Conservation (phyloP, 306 rosid genomes). For the Carpinus viminea region DNA sequence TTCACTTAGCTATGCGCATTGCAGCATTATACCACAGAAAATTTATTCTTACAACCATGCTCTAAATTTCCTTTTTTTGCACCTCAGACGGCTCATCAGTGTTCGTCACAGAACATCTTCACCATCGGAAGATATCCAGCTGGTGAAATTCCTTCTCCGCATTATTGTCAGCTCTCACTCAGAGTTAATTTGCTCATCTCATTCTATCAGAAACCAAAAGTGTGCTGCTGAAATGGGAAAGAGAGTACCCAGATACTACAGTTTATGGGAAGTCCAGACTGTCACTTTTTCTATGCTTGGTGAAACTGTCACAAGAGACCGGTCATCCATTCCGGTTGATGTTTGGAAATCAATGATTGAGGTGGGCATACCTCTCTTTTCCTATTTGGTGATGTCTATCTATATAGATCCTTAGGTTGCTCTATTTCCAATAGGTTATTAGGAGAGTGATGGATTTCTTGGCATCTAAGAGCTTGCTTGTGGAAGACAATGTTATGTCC, state of each 20-base stretch:
- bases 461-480: slow-evolving; percentile 54
- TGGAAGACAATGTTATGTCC: slow-evolving; percentile 63
- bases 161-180: slow-evolving; percentile 55
- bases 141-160: slow-evolving; percentile 70
- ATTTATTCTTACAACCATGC: neutral
- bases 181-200: slow-evolving; percentile 35
- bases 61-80: neutral
- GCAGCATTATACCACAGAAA: neutral
- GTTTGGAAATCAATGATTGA: slow-evolving; percentile 72
- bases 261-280: slow-evolving; percentile 71
- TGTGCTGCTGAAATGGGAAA: slow-evolving; percentile 32
- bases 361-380: slow-evolving; percentile 39
- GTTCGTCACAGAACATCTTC: slow-evolving; percentile 48
- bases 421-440: slow-evolving; percentile 50
- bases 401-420: slow-evolving; percentile 23
- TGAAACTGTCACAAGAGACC: slow-evolving; percentile 68
- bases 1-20: neutral
- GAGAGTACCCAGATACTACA: slow-evolving; percentile 39
- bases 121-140: slow-evolving; percentile 51
- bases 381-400: slow-evolving; percentile 4
- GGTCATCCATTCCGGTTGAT: slow-evolving; percentile 59
- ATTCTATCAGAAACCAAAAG: slow-evolving; percentile 37
- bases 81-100: slow-evolving; percentile 53
- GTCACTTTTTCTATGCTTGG: slow-evolving; percentile 66
- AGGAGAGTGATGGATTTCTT: slow-evolving; percentile 83